phyloP scores from a whole-genome alignment of 495 filamentous ascomycete genomes.

The Hyaloscypha bicolor region DNA sequence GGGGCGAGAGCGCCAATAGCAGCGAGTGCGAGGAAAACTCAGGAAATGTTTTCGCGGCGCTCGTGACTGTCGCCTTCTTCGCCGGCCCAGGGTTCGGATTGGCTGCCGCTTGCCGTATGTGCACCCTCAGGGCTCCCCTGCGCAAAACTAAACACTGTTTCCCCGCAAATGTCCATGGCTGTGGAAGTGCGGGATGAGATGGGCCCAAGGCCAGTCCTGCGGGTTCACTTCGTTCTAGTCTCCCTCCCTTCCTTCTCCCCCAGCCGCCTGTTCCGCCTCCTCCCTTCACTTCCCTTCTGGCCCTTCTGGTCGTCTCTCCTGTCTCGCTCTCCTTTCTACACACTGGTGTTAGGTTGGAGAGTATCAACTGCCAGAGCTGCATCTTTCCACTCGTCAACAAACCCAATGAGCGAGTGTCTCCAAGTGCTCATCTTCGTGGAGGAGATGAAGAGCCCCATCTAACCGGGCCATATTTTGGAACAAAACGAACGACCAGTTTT shows the following conservation, averaged over 20 bases:
- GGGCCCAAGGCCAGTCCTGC: slow-evolving; percentile 12
- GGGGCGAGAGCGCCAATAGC: neutral
- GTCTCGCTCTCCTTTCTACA: neutral
- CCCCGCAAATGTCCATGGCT: slow-evolving; percentile 21
- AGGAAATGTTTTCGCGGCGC: slow-evolving; percentile 7
- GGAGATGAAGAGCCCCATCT: slow-evolving; percentile 33
- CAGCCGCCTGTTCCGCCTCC: neutral
- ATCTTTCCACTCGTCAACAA: neutral
- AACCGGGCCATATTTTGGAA: slow-evolving; percentile 15
- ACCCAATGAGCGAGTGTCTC: slow-evolving; percentile 31
- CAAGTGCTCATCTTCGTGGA: slow-evolving; percentile 34
- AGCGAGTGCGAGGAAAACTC: neutral
- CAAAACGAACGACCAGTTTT: neutral
- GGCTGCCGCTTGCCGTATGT: slow-evolving; percentile 2
- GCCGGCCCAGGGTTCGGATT: neutral
- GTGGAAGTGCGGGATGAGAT: slow-evolving; percentile 22
- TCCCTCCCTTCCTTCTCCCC: neutral
- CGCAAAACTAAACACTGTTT: slow-evolving; percentile 5
- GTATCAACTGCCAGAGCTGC: slow-evolving; percentile 6
- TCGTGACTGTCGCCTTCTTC: slow-evolving; percentile 18
- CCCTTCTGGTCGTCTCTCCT: too few relatives aligned
- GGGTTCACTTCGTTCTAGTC: slow-evolving; percentile 3
- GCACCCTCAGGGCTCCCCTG: slow-evolving; percentile 10
- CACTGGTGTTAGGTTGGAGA: neutral
- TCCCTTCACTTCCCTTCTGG: neutral